phyloP scores from a whole-genome alignment of 2,329 filamentous ascomycete genomes.

The Aspergillus persii region DNA sequence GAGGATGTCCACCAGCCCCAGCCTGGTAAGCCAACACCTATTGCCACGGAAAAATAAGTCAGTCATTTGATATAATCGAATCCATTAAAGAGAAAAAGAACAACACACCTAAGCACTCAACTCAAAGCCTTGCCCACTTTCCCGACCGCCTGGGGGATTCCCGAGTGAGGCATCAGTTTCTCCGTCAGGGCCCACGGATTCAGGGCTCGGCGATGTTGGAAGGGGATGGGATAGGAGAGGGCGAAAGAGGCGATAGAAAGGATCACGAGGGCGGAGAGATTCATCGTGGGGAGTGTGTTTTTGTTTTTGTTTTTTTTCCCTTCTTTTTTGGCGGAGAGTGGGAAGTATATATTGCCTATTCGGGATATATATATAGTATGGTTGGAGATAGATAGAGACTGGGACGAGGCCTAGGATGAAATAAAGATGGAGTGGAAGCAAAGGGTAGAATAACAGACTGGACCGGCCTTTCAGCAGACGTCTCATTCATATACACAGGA shows the following conservation, averaged over 20 bases:
- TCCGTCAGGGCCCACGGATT: not conserved
- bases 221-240: not conserved
- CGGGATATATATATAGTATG: no score
- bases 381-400: no score
- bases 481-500: not conserved
- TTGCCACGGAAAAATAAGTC: no score
- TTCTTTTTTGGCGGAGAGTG: no score
- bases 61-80: no score
- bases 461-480: no score
- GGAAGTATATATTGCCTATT: no score
- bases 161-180: not conserved
- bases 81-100: not conserved
- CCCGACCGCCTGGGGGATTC: not conserved
- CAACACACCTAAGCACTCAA: not conserved
- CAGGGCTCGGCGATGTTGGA: not conserved
- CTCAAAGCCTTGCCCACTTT: not conserved
- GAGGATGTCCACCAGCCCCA: no score
- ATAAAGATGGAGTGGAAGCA: no score
- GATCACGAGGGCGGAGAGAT: not conserved
- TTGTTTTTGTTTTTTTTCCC: not conserved
- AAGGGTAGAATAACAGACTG: not conserved
- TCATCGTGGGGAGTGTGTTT: not conserved
- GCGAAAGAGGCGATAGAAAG: not conserved
- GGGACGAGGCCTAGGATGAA: no score
- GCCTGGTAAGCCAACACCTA: no score